Conservation (phyloP, 257 asterid genomes). For the Solanum piurae region DNA sequence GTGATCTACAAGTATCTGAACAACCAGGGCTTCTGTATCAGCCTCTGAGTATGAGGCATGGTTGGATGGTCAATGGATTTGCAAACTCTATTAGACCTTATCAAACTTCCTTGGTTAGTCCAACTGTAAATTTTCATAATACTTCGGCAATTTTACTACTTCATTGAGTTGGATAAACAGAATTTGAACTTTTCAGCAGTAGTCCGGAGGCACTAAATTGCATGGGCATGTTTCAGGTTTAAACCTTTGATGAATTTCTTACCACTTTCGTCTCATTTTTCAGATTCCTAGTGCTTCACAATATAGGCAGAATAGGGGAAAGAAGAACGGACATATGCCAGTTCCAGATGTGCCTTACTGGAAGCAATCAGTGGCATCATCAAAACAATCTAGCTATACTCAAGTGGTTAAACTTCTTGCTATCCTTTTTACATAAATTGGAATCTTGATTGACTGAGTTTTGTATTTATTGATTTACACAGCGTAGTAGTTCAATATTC, state of each 20-base stretch:
- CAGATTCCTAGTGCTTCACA: conserved; percentile 49
- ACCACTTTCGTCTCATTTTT: not conserved
- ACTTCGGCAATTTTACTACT: not conserved
- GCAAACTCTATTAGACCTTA: conserved; percentile 35
- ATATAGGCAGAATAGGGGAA: conserved; percentile 52
- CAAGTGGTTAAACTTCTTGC: conserved; percentile 29
- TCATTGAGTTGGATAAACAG: not conserved
- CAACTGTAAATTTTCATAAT: not conserved
- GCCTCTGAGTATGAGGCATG: conserved; percentile 48
- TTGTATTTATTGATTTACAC: not conserved
- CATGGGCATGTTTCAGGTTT: not conserved
- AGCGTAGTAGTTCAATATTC: not conserved
- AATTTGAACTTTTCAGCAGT: not conserved
- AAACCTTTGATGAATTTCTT: not conserved
- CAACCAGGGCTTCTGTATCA: conserved; percentile 46
- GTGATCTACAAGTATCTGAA: conserved; percentile 40
- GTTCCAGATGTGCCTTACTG: conserved; percentile 20
- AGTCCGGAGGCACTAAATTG: not conserved
- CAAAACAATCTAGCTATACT: conserved; percentile 40
- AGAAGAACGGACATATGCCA: conserved; percentile 29
- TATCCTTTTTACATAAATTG: not conserved
- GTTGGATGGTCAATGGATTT: conserved; percentile 58
- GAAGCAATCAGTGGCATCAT: conserved; percentile 24
- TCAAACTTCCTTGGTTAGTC: conserved; percentile 50
- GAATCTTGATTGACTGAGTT: not conserved